These are phyloP conservation scores for Leishmania guyanensis DNA, from an alignment of 208 protist genomes.

Conservation along the genomic window DNA sequence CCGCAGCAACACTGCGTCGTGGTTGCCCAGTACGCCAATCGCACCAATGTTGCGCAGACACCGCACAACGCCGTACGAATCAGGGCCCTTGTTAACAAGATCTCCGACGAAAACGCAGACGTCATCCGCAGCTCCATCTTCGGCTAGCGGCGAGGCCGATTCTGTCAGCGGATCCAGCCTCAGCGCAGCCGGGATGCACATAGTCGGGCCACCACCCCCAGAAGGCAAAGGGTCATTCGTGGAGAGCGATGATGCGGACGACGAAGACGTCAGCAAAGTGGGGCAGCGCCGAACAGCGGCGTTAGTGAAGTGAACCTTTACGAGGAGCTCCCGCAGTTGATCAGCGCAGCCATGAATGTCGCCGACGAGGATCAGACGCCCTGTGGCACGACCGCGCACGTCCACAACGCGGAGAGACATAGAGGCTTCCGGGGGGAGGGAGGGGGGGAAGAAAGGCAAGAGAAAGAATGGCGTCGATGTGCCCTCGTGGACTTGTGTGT, in stretches of 20 bases:
- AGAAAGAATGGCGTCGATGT: neutral
- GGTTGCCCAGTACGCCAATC: slow-evolving; percentile 73
- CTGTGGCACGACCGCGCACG: slow-evolving; percentile 26
- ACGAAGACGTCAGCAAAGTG: slow-evolving; percentile 16
- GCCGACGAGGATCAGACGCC: slow-evolving; percentile 66
- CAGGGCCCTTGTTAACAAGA: slow-evolving; percentile 84
- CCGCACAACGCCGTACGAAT: slow-evolving; percentile 70
- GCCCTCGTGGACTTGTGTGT: neutral
- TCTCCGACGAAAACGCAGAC: slow-evolving; percentile 75
- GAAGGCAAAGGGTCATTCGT: neutral
- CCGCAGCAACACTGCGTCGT: slow-evolving; percentile 69
- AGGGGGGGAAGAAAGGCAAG: neutral
- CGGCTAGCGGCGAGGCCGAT: neutral
- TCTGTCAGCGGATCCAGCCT: neutral
- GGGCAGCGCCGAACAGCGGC: slow-evolving; percentile 13
- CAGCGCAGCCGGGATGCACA: slow-evolving; percentile 9
- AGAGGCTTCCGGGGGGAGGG: neutral
- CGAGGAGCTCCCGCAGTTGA: slow-evolving; percentile 52
- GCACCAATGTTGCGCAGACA: slow-evolving; percentile 59
- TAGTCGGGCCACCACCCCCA: neutral
- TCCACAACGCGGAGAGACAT: slow-evolving; percentile 30
- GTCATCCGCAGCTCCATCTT: slow-evolving; percentile 33
- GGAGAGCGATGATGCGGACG: neutral
- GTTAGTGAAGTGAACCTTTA: slow-evolving; percentile 49
- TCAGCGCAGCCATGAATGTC: slow-evolving; percentile 82